These are phyloP conservation scores for Camelina hispida DNA, from an alignment of 345 rosid genomes.

Conservation along the genomic window DNA sequence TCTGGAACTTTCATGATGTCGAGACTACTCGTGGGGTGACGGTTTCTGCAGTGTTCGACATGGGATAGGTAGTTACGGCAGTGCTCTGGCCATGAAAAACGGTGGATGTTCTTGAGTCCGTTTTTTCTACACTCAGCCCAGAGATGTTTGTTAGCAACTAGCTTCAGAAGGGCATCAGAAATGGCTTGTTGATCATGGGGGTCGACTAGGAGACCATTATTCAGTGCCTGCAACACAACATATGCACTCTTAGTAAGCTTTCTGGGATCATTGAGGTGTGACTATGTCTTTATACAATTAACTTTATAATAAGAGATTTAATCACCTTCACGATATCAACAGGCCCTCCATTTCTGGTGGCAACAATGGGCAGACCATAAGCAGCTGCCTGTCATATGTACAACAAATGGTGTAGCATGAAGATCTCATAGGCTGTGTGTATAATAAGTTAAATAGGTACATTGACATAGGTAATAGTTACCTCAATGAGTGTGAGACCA, in stretches of 20 bases:
- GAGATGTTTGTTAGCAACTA: slow-evolving; percentile 88
- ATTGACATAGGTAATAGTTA: slow-evolving; percentile 38
- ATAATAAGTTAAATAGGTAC: slow-evolving; percentile 52
- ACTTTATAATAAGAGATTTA: slow-evolving; percentile 12
- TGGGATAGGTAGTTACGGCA: slow-evolving; percentile 87
- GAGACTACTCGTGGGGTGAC: slow-evolving; percentile 76
- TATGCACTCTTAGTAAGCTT: slow-evolving; percentile 16
- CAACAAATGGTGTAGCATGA: slow-evolving; percentile 27
- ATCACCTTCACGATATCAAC: slow-evolving; percentile 67
- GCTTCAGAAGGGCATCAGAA: slow-evolving; percentile 87
- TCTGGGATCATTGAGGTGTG: slow-evolving; percentile 5
- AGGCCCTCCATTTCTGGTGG: slow-evolving; percentile 97
- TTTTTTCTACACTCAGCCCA: slow-evolving; percentile 89
- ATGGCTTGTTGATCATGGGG: slow-evolving; percentile 91
- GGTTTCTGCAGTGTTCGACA: slow-evolving; percentile 76
- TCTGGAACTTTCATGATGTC: slow-evolving; percentile 69
- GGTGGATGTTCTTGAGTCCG: slow-evolving; percentile 95
- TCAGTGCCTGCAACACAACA: slow-evolving; percentile 62
- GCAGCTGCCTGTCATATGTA: slow-evolving; percentile 82
- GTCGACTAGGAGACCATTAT: slow-evolving; percentile 93
- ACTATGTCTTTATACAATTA: slow-evolving; percentile 3
- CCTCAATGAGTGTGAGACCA: slow-evolving; percentile 98
- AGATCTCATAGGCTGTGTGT: slow-evolving; percentile 25
- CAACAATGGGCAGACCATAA: slow-evolving; percentile 97
- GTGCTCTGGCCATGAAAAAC: slow-evolving; percentile 98